A percentile compares a stretch with the other conserved stretches of the same genome.
phyloP scores from a whole-genome alignment of 2,329 filamentous ascomycete species.

The Grosmannia penicillata region DNA sequence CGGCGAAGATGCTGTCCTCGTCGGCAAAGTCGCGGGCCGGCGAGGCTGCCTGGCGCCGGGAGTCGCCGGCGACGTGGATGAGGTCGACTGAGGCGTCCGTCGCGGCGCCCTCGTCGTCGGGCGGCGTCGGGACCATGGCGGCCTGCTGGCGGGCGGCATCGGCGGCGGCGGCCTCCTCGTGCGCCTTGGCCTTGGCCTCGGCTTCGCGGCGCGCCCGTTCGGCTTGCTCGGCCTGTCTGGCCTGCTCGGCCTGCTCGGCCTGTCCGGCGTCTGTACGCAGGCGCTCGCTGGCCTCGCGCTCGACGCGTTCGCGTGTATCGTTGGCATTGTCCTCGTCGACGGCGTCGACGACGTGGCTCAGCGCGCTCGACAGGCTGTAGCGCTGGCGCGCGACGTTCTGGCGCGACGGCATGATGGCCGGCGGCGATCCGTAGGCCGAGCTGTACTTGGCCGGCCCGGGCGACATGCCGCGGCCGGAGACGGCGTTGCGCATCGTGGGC shows the following conservation, averaged over 20 bases:
- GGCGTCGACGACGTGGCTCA: slow-evolving; percentile 9
- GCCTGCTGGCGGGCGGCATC: background rate
- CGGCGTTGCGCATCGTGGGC: slow-evolving; percentile 3
- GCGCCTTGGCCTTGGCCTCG: background rate
- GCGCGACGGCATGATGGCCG: slow-evolving; percentile 8
- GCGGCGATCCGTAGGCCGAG: slow-evolving; percentile 12
- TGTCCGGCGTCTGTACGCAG: background rate
- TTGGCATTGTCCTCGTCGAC: slow-evolving; percentile 12
- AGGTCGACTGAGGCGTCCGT: slow-evolving; percentile 2
- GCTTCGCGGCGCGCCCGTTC: background rate
- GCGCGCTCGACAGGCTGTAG: slow-evolving; percentile 11
- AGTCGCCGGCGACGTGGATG: background rate
- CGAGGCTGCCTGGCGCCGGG: background rate
- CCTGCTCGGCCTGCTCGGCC: background rate
- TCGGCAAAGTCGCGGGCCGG: slow-evolving; percentile 18
- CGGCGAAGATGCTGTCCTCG: slow-evolving; percentile 20
- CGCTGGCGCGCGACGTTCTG: slow-evolving; percentile 10
- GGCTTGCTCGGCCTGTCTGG: background rate
- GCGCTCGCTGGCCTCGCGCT: slow-evolving; percentile 3
- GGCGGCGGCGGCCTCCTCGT: background rate
- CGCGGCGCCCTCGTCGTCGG: background rate
- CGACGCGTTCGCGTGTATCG: slow-evolving; percentile 8
- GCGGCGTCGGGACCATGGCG: too few species aligned
- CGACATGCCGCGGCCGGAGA: slow-evolving; percentile 9
- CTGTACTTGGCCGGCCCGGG: slow-evolving; percentile 13